Evolutionary conservation across 1,284 basidiomycete species (phyloP).

Genomic region (Fomitopsis palustris): DNA sequence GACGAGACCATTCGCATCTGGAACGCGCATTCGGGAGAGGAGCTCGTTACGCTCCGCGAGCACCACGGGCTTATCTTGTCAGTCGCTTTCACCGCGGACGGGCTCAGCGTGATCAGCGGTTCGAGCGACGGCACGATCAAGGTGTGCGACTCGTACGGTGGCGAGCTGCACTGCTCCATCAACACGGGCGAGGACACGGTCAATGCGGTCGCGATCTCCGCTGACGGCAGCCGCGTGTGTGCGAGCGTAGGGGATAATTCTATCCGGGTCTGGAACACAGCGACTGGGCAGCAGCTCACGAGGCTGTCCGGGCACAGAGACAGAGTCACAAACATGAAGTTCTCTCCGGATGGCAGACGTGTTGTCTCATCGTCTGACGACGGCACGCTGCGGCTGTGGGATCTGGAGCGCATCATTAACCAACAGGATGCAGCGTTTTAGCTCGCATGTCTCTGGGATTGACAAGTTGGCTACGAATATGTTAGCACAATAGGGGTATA

Average conservation of each 20-base stretch:
- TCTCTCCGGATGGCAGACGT: conserved; percentile 12
- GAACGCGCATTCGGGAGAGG: conserved; percentile 19
- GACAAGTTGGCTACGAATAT: too few relatives aligned
- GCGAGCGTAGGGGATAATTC: conserved; percentile 34
- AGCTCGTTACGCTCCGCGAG: conserved; percentile 21
- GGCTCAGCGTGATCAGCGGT: conserved; percentile 13
- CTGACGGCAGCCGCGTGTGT: conserved; percentile 24
- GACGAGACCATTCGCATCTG: conserved; percentile 26
- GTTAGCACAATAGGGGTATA: too few relatives aligned
- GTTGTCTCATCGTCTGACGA: conserved; percentile 16
- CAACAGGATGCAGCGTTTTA: background rate
- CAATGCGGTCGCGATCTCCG: conserved; percentile 23
- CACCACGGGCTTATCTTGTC: conserved; percentile 28
- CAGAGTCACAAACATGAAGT: conserved; percentile 23
- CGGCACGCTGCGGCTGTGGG: conserved; percentile 17
- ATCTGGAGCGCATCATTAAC: background rate
- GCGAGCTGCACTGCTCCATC: conserved; percentile 7
- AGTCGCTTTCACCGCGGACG: conserved; percentile 35
- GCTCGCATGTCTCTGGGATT: too few relatives aligned
- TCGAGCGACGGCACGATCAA: conserved; percentile 14
- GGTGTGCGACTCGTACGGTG: conserved; percentile 12
- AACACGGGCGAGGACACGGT: conserved; percentile 8
- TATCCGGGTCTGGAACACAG: conserved; percentile 27
- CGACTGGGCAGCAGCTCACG: background rate
- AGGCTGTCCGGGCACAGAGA: conserved; percentile 6